A percentile compares a stretch with the other conserved stretches of the same genome.
phyloP scores from a whole-genome alignment of 352 stramenopile species.

The Phytophthora citrophthora region DNA sequence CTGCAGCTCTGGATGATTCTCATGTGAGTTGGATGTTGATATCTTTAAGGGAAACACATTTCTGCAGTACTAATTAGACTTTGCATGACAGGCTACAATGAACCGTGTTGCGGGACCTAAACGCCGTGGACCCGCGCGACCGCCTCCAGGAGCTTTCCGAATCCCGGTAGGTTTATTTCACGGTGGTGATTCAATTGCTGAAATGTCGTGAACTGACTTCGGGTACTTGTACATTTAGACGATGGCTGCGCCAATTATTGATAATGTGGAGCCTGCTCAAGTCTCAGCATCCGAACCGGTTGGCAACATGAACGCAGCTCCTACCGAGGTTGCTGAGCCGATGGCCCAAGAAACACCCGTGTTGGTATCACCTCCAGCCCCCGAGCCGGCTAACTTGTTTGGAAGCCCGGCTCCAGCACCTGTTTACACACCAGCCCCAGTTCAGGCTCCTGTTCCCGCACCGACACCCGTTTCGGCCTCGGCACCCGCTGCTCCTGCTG shows the following conservation, averaged over 20 bases:
- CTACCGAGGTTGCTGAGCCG: conserved; percentile 15
- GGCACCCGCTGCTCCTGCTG: conserved; percentile 14
- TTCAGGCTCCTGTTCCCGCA: conserved; percentile 4
- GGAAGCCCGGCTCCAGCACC: conserved; percentile 9
- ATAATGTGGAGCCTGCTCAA: conserved; percentile 33
- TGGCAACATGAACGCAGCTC: not conserved
- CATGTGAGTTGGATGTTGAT: conserved; percentile 55
- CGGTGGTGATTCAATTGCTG: not conserved
- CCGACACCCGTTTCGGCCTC: conserved; percentile 1
- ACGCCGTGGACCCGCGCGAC: conserved; percentile 70
- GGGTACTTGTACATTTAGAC: conserved; percentile 32
- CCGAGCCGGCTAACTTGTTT: conserved; percentile 29
- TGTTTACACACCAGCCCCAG: conserved; percentile 14
- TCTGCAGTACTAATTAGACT: conserved; percentile 15
- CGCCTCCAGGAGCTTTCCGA: conserved; percentile 67
- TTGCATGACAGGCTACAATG: conserved; percentile 69
- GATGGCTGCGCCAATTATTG: conserved; percentile 44
- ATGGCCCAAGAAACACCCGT: conserved; percentile 12
- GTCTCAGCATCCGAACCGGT: conserved; percentile 6
- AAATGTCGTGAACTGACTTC: conserved; percentile 12
- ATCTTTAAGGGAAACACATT: not conserved
- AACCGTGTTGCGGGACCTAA: conserved; percentile 77
- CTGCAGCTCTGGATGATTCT: conserved; percentile 51
- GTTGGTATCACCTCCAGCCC: conserved; percentile 12
- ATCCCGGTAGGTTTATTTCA: conserved; percentile 48